Evolutionary conservation across 768 basidiomycete species (phyloP).

Genomic region (Podaxis pistillaris): DNA sequence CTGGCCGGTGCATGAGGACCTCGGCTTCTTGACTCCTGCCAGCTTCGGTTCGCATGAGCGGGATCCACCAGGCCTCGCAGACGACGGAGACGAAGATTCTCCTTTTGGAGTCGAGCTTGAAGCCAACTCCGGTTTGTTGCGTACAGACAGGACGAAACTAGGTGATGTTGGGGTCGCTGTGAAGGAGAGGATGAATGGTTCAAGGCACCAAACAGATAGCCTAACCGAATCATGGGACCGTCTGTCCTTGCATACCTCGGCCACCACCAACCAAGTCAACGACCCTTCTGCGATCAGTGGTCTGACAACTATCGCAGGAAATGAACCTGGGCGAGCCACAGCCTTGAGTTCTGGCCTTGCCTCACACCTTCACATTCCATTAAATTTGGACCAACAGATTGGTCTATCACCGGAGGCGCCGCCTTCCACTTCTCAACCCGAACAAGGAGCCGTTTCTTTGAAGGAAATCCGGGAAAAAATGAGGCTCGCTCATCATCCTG

Average conservation of each 20-base stretch:
- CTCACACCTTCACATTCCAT: too few species aligned
- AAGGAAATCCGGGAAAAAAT: conserved; percentile 3
- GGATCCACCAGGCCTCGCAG: neutral
- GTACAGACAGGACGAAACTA: neutral
- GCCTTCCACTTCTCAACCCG: neutral
- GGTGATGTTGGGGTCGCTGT: neutral
- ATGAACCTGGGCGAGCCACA: neutral
- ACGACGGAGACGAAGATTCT: neutral
- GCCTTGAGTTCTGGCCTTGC: neutral
- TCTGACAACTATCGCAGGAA: neutral
- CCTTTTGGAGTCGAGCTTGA: neutral
- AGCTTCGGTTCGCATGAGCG: too few species aligned
- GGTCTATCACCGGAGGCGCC: too few species aligned
- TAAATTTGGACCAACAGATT: too few species aligned
- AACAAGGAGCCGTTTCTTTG: neutral
- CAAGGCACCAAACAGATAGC: neutral
- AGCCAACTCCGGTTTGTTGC: neutral
- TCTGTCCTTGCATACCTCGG: conserved; percentile 15
- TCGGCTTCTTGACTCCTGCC: neutral
- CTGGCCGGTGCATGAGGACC: neutral
- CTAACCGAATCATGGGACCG: neutral
- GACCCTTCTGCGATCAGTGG: conserved; percentile 29
- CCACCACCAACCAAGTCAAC: conserved; percentile 28
- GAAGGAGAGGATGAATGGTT: neutral
- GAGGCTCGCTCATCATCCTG: neutral